phyloP scores from a whole-genome alignment of 2,329 filamentous ascomycete species.

The Apiospora pterosperma region DNA sequence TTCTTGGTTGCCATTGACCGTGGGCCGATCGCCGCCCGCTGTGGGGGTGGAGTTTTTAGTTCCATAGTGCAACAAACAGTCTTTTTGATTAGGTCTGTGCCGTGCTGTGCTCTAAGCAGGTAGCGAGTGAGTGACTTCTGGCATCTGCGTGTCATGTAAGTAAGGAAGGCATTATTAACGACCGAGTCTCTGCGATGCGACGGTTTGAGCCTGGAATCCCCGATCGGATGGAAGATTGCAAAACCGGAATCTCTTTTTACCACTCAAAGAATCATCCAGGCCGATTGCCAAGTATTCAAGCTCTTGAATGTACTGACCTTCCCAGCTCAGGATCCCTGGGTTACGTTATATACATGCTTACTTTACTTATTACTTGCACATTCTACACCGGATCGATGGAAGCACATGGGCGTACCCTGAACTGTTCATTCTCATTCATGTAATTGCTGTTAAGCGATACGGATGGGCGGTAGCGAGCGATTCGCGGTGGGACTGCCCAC shows the following conservation, averaged over 20 bases:
- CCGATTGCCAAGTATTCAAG: not conserved
- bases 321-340: not conserved
- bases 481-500: not conserved
- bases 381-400: no score
- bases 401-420: not conserved
- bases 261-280: not conserved
- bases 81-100: not conserved
- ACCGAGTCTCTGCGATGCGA: not conserved
- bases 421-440: not conserved
- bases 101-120: no score
- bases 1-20: no score
- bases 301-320: not conserved
- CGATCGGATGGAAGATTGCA: not conserved
- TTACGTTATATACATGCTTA: not conserved
- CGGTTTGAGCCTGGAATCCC: not conserved
- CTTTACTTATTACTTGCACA: no score
- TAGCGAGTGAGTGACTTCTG: no score
- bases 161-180: not conserved
- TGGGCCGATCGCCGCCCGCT: no score
- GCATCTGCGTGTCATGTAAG: not conserved
- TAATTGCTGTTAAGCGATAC: constrained; percentile 4
- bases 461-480: constrained; percentile 9
- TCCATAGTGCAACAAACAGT: not conserved
- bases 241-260: not conserved
- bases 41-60: constrained; percentile 1